These are phyloP conservation scores for Starmerella kuoi DNA, from an alignment of 805 yeast species.

Conservation along the genomic window DNA sequence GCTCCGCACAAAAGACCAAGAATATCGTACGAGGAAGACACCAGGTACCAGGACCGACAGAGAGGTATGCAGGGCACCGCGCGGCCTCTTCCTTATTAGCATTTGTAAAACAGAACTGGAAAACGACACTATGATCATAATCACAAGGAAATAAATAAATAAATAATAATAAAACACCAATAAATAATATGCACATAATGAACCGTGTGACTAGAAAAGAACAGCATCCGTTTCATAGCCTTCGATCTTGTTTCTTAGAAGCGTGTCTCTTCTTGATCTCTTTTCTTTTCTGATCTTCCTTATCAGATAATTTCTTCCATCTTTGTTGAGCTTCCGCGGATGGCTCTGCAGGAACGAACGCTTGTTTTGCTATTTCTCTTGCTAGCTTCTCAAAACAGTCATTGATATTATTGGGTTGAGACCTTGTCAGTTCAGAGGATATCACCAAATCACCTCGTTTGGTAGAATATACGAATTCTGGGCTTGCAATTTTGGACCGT, in stretches of 20 bases:
- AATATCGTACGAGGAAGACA: constrained; percentile 11
- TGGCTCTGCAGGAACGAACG: constrained; percentile 39
- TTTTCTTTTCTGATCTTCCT: constrained; percentile 31
- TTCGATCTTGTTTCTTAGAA: constrained; percentile 32
- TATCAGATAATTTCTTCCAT: constrained; percentile 36
- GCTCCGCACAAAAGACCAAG: constrained; percentile 10
- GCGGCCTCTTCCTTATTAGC: constrained; percentile 15
- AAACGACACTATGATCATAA: too few relatives aligned
- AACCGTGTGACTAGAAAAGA: not conserved
- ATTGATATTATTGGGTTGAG: constrained; percentile 44
- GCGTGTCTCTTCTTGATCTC: constrained; percentile 31
- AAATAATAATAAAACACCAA: too few relatives aligned
- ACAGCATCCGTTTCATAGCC: not conserved
- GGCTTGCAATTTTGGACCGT: constrained; percentile 29
- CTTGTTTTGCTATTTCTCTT: constrained; percentile 37
- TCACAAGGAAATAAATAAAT: too few relatives aligned
- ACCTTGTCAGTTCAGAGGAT: constrained; percentile 48
- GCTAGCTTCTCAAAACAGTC: constrained; percentile 51
- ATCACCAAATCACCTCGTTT: constrained; percentile 45
- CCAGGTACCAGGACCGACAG: constrained; percentile 6
- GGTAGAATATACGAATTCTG: constrained; percentile 41
- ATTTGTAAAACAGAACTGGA: too few relatives aligned
- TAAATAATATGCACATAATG: too few relatives aligned
- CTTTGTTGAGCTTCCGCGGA: constrained; percentile 36
- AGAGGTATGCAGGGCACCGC: constrained; percentile 3